Evolutionary conservation across 2,329 filamentous ascomycete genomes (phyloP).

Genomic region (Reticulascus tulasneorum): DNA sequence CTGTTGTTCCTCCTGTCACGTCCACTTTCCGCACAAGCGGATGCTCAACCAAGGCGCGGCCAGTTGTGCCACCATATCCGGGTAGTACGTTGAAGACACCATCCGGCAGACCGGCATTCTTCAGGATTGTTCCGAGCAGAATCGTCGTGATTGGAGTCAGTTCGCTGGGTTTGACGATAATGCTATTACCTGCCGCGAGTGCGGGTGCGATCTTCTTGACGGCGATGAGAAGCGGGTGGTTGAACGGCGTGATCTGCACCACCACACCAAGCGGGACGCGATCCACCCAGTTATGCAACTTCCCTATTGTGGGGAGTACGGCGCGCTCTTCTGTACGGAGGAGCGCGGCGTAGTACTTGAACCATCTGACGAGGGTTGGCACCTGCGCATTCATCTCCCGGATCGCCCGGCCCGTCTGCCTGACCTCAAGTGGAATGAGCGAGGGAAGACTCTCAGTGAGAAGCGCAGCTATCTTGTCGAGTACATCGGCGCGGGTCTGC

Average conservation of each 20-base stretch:
- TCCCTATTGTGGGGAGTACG: slow-evolving; percentile 61
- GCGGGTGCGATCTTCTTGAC: slow-evolving; percentile 60
- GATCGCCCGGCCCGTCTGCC: slow-evolving; percentile 63
- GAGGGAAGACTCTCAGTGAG: slow-evolving; percentile 47
- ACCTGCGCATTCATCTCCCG: slow-evolving; percentile 70
- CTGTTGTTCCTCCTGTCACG: slow-evolving; percentile 71
- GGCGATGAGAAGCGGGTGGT: slow-evolving; percentile 54
- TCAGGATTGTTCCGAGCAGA: slow-evolving; percentile 54
- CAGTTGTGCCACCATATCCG: slow-evolving; percentile 49
- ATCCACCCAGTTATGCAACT: slow-evolving; percentile 53
- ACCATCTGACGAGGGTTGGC: slow-evolving; percentile 62
- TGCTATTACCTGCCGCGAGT: slow-evolving; percentile 54
- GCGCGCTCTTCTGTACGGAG: slow-evolving; percentile 64
- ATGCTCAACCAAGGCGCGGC: slow-evolving; percentile 50
- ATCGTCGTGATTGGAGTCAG: slow-evolving; percentile 60
- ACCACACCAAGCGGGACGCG: slow-evolving; percentile 56
- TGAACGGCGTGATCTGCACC: slow-evolving; percentile 54
- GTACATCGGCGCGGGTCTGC: slow-evolving; percentile 56
- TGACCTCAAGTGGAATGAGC: slow-evolving; percentile 61
- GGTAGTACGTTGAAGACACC: slow-evolving; percentile 64
- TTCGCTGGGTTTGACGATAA: slow-evolving; percentile 61
- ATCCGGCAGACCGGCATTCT: slow-evolving; percentile 65
- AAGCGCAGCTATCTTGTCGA: slow-evolving; percentile 55
- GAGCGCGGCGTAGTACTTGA: slow-evolving; percentile 66
- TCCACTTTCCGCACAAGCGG: slow-evolving; percentile 60